These are phyloP conservation scores for Phytophthora colocasiae DNA, from an alignment of 352 stramenopile species.

Conservation along the genomic window DNA sequence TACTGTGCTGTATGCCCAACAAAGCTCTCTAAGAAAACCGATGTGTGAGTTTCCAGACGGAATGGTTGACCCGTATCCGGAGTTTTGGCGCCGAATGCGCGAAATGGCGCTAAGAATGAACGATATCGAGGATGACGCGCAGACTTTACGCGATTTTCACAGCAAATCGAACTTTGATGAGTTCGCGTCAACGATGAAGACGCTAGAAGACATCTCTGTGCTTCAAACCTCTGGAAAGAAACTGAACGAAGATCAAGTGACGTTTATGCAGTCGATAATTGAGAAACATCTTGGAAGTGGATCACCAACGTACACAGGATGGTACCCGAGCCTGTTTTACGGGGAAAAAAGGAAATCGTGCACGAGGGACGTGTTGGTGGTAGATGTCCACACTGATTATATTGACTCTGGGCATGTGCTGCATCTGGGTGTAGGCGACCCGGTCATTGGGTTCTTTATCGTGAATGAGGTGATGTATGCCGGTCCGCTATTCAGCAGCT, in stretches of 20 bases:
- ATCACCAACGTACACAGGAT: neutral
- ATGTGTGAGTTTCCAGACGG: slow-evolving; percentile 29
- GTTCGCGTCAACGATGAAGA: slow-evolving; percentile 25
- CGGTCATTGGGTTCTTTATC: slow-evolving; percentile 16
- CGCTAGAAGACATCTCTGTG: slow-evolving; percentile 15
- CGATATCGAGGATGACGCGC: slow-evolving; percentile 2
- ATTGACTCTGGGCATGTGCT: slow-evolving; percentile 13
- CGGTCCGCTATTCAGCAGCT: slow-evolving; percentile 24
- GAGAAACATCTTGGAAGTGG: slow-evolving; percentile 12
- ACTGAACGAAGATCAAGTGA: slow-evolving; percentile 17
- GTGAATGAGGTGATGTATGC: slow-evolving; percentile 21
- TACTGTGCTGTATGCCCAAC: slow-evolving; percentile 30
- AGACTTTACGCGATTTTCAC: neutral
- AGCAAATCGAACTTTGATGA: neutral
- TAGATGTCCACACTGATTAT: slow-evolving; percentile 15
- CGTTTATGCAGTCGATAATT: slow-evolving; percentile 35
- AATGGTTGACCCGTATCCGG: slow-evolving; percentile 33
- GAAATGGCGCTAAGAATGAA: slow-evolving; percentile 14
- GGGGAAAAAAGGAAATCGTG: neutral
- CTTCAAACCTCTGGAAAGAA: slow-evolving; percentile 3
- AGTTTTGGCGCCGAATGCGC: slow-evolving; percentile 29
- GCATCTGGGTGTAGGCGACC: slow-evolving; percentile 17
- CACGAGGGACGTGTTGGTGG: slow-evolving; percentile 14
- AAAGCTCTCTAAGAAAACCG: slow-evolving; percentile 7
- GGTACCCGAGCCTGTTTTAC: slow-evolving; percentile 16